phyloP scores from a whole-genome alignment of 768 basidiomycete genomes.

The Mycena pura region DNA sequence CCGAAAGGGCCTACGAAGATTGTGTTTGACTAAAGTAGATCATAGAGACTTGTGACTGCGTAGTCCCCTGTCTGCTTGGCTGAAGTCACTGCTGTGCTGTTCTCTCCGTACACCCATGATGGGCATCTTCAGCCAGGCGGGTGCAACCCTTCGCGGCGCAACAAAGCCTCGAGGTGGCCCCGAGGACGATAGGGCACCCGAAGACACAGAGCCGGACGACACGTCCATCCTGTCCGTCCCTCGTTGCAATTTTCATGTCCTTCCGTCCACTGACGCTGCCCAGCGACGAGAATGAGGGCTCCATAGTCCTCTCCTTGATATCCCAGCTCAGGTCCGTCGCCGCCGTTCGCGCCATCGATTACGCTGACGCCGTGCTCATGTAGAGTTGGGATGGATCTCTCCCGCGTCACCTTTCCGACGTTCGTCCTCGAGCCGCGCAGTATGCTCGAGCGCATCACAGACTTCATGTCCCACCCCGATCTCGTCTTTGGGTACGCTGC shows the following conservation, averaged over 20 bases:
- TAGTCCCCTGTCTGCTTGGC: background rate
- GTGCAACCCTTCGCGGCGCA: slow-evolving; percentile 57
- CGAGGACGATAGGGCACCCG: slow-evolving; percentile 74
- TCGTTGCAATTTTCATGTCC: slow-evolving; percentile 21
- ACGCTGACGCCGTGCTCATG: slow-evolving; percentile 3
- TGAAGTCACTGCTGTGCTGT: slow-evolving; percentile 8
- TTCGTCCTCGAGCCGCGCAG: slow-evolving; percentile 97
- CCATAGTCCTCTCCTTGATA: slow-evolving; percentile 85
- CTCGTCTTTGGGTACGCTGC: slow-evolving; percentile 87
- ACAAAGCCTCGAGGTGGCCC: slow-evolving; percentile 68
- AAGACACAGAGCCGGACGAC: slow-evolving; percentile 88
- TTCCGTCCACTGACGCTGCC: slow-evolving; percentile 41
- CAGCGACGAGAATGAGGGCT: slow-evolving; percentile 94
- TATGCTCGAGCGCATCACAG: slow-evolving; percentile 98
- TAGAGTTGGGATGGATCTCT: slow-evolving; percentile 97
- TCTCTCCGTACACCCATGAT: slow-evolving; percentile 58
- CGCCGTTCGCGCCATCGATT: background rate
- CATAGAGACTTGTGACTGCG: background rate
- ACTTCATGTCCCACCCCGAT: slow-evolving; percentile 99
- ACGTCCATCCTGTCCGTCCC: slow-evolving; percentile 83
- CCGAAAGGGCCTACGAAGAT: slow-evolving; percentile 78
- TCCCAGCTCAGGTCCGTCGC: slow-evolving; percentile 79
- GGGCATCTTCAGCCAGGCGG: slow-evolving; percentile 78
- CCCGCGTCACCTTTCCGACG: slow-evolving; percentile 90
- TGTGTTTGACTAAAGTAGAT: slow-evolving; percentile 56